Base-by-base conservation (phyloP, 106 monocot genomes). In the Phalaenopsis equestris region DNA sequence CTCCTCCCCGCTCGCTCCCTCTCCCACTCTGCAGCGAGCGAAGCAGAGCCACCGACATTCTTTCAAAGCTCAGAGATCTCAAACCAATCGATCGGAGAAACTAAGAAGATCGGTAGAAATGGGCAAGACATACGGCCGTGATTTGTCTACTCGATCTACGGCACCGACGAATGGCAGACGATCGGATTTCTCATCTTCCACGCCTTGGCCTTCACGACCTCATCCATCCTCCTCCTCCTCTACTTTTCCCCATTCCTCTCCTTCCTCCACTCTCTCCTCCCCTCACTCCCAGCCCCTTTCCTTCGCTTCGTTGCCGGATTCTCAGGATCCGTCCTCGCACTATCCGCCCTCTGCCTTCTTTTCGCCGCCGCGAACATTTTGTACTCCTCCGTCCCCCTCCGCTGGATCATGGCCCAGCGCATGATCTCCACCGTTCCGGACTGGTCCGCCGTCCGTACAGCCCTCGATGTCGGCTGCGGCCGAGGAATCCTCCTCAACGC, bases 61-160 rank as follows among this genome's bases (percentile, higher is more conserved):
- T 39, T 21, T 70, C 70, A 11, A 14, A 70, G 14, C 70, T 70
- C 70, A 0, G 39, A 39, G 24, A 68, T 68, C 68, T 73, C 42
- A 42, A 73, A 14, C 42, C 73, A 16, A 15, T 42, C 73, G 73
- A 42, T n/a, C 74, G 43, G 38, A 36, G 39, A 70, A 42, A 19
- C 74, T 6, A 19, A 74, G 74, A 70, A 65, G 72, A 74, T 74
- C 41, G 17, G 74, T 8, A n/a, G 43, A 41, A 72, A 74, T 74
- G 74, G 43, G 74, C 0, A 74, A 74, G 18, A 7, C 42, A 7
- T 67, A 30, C 1, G 68, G 79, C 7, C 65, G 88, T 16, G 93
- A 93, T 56, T 90, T 85, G 93, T 90, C 78, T 90, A 85, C 84
- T 81, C 87, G 77, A 80, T 93, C 75, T 90, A 93, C 80, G 93